Base-by-base conservation (phyloP, 441 rosid species). In the Erodium texanum region DNA sequence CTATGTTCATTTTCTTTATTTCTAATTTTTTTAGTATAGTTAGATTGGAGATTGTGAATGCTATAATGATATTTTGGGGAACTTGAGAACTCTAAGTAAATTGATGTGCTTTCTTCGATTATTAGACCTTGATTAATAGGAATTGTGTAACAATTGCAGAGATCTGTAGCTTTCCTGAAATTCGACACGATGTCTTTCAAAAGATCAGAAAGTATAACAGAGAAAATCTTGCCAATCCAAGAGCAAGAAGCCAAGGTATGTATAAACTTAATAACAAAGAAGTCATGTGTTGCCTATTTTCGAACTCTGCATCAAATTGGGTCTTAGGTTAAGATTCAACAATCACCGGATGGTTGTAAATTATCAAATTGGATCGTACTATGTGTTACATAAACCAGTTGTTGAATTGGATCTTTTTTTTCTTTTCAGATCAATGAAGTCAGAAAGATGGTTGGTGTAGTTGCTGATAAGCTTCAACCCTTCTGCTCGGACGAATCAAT, bases 401-500 rank as follows among this genome's bases (percentile, higher is more conserved):
- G 45, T 12, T 66, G 68, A 65, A 43, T 52, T 71, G 36, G 19
- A 6, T 66, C 29, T 59, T 38, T n/a, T n/a, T n/a, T n/a, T n/a
- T n/a, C n/a, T 18, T 62, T 56, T 66, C 83, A 90, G 97, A 79
- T 87, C 20, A 77, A 72, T 70, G 93, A 86, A 66, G 84, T 88
- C 56, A 87, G 80, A 78, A 87, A 78, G 78, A 64, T 79, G 5
- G 65, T 90, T 14, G 91, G 91, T 27, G 79, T 89, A 63, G 20
- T 83, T 54, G 70, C 78, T 27, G 82, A 78, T 62, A 87, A 85
- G 75, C 69, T 79, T 67, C 85, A 89, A 16, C 45, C 71, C 61
- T 81, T 82, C 64, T 87, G 88, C 65, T 80, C 89, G 0, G 87
- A 86, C 77, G 87, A 82, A 63, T 78, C 89, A 62, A 76, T 87